Conservation (phyloP, 148 eudicot species). For the Vaccinium corymbosum region DNA sequence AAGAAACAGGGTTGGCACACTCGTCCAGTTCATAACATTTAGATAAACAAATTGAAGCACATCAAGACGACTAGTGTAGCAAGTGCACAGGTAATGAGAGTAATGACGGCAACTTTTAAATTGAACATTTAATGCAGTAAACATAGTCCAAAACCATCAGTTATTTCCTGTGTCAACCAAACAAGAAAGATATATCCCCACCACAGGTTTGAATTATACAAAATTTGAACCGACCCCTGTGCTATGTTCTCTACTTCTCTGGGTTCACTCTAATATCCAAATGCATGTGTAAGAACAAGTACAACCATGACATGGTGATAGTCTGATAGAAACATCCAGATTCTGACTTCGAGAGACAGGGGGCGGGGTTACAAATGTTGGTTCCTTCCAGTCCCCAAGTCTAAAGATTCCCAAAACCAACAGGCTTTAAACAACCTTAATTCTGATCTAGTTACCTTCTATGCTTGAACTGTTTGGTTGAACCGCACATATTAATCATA, state of each 20-base stretch:
- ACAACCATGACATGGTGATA: neutral
- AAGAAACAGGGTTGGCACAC: neutral
- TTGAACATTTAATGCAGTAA: neutral
- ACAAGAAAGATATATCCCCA: neutral
- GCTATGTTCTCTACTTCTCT: neutral
- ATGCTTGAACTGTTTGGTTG: neutral
- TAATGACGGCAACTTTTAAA: neutral
- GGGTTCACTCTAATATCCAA: neutral
- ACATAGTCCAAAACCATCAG: neutral
- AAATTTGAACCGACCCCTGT: neutral
- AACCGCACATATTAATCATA: neutral
- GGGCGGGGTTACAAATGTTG: neutral
- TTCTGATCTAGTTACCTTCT: neutral
- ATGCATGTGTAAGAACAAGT: neutral
- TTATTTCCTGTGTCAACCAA: neutral
- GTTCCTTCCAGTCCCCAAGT: neutral
- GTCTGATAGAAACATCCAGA: neutral
- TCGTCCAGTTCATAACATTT: neutral
- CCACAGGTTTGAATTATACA: neutral
- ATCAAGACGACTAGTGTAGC: neutral
- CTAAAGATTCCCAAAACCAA: neutral
- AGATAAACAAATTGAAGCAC: neutral
- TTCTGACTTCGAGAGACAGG: neutral
- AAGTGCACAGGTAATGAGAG: neutral
- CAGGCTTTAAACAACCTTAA: neutral